Evolutionary conservation across 2,329 filamentous ascomycete species (phyloP).

Genomic region (Tolypocladium sp.): DNA sequence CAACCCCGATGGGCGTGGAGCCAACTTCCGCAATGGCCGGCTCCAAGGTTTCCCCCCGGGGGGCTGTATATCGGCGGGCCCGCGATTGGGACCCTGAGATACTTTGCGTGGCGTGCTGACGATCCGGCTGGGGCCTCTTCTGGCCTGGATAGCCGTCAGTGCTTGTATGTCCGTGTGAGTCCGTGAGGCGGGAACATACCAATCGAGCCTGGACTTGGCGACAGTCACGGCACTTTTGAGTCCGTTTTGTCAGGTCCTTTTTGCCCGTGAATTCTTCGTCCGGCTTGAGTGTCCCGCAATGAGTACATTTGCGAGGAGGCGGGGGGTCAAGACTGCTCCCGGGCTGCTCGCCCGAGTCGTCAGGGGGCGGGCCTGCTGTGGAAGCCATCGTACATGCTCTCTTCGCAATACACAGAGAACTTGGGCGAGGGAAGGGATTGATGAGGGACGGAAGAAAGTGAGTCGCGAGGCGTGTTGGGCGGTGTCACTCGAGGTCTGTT

Average conservation of each 20-base stretch:
- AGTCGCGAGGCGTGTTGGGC: background rate
- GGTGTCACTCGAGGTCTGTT: too few relatives aligned
- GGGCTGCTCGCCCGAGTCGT: background rate
- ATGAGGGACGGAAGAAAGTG: too few relatives aligned
- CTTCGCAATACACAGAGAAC: background rate
- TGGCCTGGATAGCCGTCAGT: background rate
- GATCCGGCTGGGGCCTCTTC: background rate
- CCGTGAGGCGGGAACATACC: background rate
- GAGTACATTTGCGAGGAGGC: background rate
- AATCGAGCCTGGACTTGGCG: background rate
- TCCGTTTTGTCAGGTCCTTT: background rate
- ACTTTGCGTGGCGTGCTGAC: background rate
- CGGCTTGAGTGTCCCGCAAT: background rate
- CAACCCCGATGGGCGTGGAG: background rate
- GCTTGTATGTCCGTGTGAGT: background rate
- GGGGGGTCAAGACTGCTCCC: background rate
- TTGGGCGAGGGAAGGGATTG: too few relatives aligned
- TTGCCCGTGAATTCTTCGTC: background rate
- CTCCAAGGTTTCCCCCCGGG: too few relatives aligned
- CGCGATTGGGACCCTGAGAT: background rate
- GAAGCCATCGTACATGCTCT: background rate
- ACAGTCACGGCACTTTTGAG: background rate
- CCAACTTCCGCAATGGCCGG: background rate
- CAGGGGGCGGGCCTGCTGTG: background rate
- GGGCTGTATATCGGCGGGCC: background rate